Evolutionary conservation across 192 early-diverging fungal genomes (phyloP), one percentile per base, ranked within the genome.

Genomic region (Thamnidium elegans): DNA sequence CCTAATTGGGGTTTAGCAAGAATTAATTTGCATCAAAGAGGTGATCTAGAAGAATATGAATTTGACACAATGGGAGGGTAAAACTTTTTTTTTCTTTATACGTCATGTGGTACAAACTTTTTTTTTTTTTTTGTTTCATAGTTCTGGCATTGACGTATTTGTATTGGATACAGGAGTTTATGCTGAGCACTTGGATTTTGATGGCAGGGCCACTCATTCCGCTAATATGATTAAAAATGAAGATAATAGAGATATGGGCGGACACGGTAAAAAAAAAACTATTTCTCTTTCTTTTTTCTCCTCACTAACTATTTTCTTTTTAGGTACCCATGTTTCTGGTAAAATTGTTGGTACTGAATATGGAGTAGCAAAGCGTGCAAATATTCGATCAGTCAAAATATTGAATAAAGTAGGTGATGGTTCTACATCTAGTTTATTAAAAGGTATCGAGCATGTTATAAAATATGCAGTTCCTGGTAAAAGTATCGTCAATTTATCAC

Each of bases 361-460:
- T 66, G 89, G 89, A 58, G 84, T 90, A 45, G 88, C 88, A 47
- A 90, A 87, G 64, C 72, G 75, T 45, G 89, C 74, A 11, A 76
- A 47, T 11, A 31, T 90, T 31, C 71, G 83, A 34, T 76, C 72
- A 43, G 81, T 90, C 36, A 84, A 89, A 65, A 84, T 88, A 17
- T 68, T 90, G 43, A 76, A 79, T 66, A 75, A 65, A 21, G 0
- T 53, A 26, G 88, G 88, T 32, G 63, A 63, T 19, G 88, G 87
- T 19, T 46, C 80, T 8, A 78, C 58, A 53, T 66, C 78, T 26
- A 70, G 66, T 59, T 52, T 90, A 2, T 77, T 90, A 48, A 72
- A 70, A 10, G 58, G 55, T 14, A 23, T 71, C 5, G 20, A 65
- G 34, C 36, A 68, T 67, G 63, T 72, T 26, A 65, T 61, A 36